Base-by-base conservation (phyloP, 2,329 filamentous ascomycete genomes). In the Nigrospora osmanthi region DNA sequence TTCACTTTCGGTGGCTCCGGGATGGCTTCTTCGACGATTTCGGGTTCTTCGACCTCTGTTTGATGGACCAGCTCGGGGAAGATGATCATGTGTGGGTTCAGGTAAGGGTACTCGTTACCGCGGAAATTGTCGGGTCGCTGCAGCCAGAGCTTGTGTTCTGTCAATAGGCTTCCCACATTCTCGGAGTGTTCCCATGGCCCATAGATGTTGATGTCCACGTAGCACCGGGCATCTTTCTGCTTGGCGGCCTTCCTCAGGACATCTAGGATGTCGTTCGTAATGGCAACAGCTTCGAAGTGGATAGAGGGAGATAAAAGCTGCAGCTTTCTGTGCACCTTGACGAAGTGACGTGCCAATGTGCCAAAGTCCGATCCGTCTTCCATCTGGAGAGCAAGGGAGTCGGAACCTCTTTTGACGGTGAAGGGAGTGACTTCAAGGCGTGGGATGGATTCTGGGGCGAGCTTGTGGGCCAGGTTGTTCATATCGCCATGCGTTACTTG, bases 131-230 rank as follows among this genome's bases (percentile, higher is more conserved):
- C 49, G 3, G 66, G 60, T 31, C 47, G 50, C 38, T 69, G 66
- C 11, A 69, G 45, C 56, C 61, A 68, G 0, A 64, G 43, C 40
- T 61, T 63, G 1, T 52, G 48, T 0, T 46, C 15, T 1, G 63
- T 62, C 1, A 69, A 48, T 3, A 41, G 43, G 2, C 54, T 45
- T 0, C 64, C 66, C 16, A 66, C 48, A 2, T 44, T 13, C 0
- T 41, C 43, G 2, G 51, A 52, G 2, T 44, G 15, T 4, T 34
- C n/a, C 2, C 44, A 44, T 1, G 58, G 58, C 0, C 66, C 66
- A 45, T 68, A 68, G 1, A 68, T 45, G 37, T 68, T 64, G 41
- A 69, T 62, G 42, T 66, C 56, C 1, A 67, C 50, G 11, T 4
- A 11, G n/a, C 30, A 40, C 9, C 38, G 15, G 30, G 38, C 38